A percentile compares a stretch with the other conserved stretches of the same genome.
These are phyloP conservation scores for Solanum hybrid DNA, from an alignment of 305 asterid species.

Conservation along the genomic window DNA sequence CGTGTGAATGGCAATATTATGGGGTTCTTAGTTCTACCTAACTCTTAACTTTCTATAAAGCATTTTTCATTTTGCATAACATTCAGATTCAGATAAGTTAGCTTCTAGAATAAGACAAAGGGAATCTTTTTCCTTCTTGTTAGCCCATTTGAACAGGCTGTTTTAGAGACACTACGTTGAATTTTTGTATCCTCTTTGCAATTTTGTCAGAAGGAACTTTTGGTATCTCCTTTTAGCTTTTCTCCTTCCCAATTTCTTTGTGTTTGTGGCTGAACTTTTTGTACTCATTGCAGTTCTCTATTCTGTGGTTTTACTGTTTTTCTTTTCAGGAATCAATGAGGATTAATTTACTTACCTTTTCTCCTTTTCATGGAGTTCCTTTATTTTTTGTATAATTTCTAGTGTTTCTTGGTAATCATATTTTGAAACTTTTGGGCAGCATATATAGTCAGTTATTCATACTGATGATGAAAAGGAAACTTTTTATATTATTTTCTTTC, in stretches of 20 bases:
- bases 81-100: not conserved
- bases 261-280: not conserved
- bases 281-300: not conserved
- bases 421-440: not conserved
- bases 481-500: not conserved
- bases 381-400: not conserved
- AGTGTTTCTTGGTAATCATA: not conserved
- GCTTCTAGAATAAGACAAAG: not conserved
- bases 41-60: not conserved
- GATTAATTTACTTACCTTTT: not conserved
- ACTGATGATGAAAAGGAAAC: not conserved
- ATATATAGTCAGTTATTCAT: not conserved
- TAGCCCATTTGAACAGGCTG: not conserved
- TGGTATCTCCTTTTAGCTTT: not conserved
- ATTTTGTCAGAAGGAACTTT: not conserved
- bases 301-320: not conserved
- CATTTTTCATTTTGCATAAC: not conserved
- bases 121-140: not conserved
- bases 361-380: not conserved
- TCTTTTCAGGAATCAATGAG: not conserved
- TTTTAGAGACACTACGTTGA: not conserved
- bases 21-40: no score
- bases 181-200: not conserved
- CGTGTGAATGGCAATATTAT: not conserved
- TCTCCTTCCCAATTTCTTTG: not conserved